A percentile compares a stretch with the other conserved stretches of the same genome.
These are phyloP conservation scores for Cercospora berteroae DNA, from an alignment of 2,329 filamentous ascomycete species.

Conservation along the genomic window DNA sequence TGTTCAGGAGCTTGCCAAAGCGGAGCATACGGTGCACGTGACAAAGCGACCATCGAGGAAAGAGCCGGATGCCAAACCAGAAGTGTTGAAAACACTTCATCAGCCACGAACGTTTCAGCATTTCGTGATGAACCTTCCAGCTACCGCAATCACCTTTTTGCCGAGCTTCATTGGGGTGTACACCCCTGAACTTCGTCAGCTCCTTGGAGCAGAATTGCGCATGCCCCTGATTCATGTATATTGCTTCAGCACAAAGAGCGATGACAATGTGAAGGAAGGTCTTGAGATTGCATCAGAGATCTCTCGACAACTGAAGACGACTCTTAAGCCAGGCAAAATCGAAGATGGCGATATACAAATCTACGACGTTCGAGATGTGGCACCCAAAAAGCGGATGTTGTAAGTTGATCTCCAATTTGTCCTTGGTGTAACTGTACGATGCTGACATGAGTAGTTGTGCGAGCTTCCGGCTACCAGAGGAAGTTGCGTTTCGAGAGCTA, in stretches of 20 bases:
- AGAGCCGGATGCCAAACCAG: slow-evolving; percentile 29
- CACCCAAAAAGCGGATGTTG: slow-evolving; percentile 94
- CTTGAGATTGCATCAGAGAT: slow-evolving; percentile 65
- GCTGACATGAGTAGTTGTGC: slow-evolving; percentile 57
- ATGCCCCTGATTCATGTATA: slow-evolving; percentile 90
- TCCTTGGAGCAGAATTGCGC: slow-evolving; percentile 34
- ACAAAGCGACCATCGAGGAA: slow-evolving; percentile 38
- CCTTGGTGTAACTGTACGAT: not conserved
- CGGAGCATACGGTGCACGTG: slow-evolving; percentile 52
- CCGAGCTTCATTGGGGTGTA: slow-evolving; percentile 77
- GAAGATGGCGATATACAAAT: slow-evolving; percentile 56
- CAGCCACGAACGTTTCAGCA: slow-evolving; percentile 80
- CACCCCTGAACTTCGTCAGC: slow-evolving; percentile 36
- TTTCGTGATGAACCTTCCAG: slow-evolving; percentile 97
- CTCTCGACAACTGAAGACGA: slow-evolving; percentile 58
- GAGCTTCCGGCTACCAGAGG: slow-evolving; percentile 77
- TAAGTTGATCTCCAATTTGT: not conserved
- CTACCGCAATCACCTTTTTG: slow-evolving; percentile 82
- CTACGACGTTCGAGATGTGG: slow-evolving; percentile 75
- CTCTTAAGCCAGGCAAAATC: slow-evolving; percentile 55
- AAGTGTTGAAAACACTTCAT: slow-evolving; percentile 40
- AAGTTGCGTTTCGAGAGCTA: slow-evolving; percentile 61
- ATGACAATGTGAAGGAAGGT: slow-evolving; percentile 64
- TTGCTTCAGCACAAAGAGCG: slow-evolving; percentile 83
- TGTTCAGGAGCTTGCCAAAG: slow-evolving; percentile 55